phyloP scores from a whole-genome alignment of 2,329 filamentous ascomycete genomes.

The Chaetomiaceae sp. region DNA sequence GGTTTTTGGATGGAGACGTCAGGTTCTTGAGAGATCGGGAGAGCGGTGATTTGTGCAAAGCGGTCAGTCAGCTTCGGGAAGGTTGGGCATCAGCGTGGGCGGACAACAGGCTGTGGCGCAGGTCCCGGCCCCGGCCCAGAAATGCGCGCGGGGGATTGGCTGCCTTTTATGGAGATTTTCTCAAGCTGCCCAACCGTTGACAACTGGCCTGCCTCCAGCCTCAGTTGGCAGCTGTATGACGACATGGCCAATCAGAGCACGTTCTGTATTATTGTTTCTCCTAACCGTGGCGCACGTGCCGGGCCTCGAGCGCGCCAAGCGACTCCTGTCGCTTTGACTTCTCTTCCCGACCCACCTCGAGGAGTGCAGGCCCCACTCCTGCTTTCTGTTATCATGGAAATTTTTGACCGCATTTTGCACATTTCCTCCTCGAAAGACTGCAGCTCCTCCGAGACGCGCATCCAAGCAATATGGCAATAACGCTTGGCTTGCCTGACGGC shows the following conservation, averaged over 20 bases:
- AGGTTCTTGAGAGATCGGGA: conserved; percentile 11
- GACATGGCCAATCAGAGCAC: conserved; percentile 13
- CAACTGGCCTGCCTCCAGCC: conserved; percentile 27
- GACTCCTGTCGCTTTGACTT: too few relatives aligned
- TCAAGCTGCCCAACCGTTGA: conserved; percentile 24
- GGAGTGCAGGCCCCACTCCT: too few relatives aligned
- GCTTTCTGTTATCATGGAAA: conserved; percentile 2
- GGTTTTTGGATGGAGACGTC: conserved; percentile 7
- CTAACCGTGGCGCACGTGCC: conserved; percentile 11
- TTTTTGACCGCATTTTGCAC: conserved; percentile 6
- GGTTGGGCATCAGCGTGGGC: conserved; percentile 33
- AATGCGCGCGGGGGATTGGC: conserved; percentile 17
- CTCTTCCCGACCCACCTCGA: too few relatives aligned
- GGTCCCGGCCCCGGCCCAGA: conserved; percentile 15
- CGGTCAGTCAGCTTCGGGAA: conserved; percentile 32
- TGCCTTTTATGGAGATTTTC: conserved; percentile 15
- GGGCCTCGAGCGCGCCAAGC: too few relatives aligned
- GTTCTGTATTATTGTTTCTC: conserved; percentile 20
- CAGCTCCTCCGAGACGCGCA: conserved; percentile 9
- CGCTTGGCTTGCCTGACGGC: conserved; percentile 31
- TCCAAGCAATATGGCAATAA: conserved; percentile 26
- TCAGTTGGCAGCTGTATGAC: conserved; percentile 25
- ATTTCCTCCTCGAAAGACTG: not conserved
- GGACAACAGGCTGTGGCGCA: conserved; percentile 26
- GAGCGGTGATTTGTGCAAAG: conserved; percentile 30